Evolutionary conservation across 2,329 filamentous ascomycete species (phyloP).

Genomic region (Xylariaceae sp.): DNA sequence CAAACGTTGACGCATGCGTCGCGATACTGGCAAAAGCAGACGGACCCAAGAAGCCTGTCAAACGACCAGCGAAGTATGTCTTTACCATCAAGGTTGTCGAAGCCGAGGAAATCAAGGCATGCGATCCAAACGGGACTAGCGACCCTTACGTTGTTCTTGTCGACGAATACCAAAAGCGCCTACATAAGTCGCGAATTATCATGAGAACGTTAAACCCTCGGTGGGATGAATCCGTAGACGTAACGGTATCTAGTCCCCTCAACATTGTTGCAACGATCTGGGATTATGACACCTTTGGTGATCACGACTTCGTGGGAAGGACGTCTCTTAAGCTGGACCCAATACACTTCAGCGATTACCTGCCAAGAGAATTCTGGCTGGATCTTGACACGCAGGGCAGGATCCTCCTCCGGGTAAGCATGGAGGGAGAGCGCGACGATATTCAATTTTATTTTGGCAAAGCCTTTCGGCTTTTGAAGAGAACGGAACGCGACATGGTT

Average conservation of each 20-base stretch:
- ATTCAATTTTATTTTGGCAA: slow-evolving; percentile 99
- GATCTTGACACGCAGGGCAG: slow-evolving; percentile 94
- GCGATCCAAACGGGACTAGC: slow-evolving; percentile 87
- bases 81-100: slow-evolving; percentile 99
- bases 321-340: slow-evolving; percentile 98
- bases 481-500: slow-evolving; percentile 96
- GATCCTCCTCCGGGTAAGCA: slow-evolving; percentile 83
- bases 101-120: slow-evolving; percentile 96
- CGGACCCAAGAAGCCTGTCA: slow-evolving; percentile 58
- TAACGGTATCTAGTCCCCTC: slow-evolving; percentile 83
- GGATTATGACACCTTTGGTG: slow-evolving; percentile 96
- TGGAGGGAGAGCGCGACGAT: slow-evolving; percentile 97
- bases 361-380: slow-evolving; percentile 95
- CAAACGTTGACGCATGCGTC: slow-evolving; percentile 89
- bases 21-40: slow-evolving; percentile 70
- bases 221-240: slow-evolving; percentile 96
- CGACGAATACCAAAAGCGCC: slow-evolving; percentile 94
- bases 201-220: slow-evolving; percentile 86
- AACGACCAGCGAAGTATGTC: slow-evolving; percentile 79
- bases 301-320: slow-evolving; percentile 93
- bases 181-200: slow-evolving; percentile 90
- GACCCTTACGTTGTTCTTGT: slow-evolving; percentile 96
- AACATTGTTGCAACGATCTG: slow-evolving; percentile 96
- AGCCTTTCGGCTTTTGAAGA: slow-evolving; percentile 88
- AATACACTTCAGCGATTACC: slow-evolving; percentile 91